Percentiles rank a stretch among this genome's conserved stretches.
These are phyloP conservation scores for Penicillium cataractarum DNA, from an alignment of 495 filamentous ascomycete genomes.

Conservation along the genomic window DNA sequence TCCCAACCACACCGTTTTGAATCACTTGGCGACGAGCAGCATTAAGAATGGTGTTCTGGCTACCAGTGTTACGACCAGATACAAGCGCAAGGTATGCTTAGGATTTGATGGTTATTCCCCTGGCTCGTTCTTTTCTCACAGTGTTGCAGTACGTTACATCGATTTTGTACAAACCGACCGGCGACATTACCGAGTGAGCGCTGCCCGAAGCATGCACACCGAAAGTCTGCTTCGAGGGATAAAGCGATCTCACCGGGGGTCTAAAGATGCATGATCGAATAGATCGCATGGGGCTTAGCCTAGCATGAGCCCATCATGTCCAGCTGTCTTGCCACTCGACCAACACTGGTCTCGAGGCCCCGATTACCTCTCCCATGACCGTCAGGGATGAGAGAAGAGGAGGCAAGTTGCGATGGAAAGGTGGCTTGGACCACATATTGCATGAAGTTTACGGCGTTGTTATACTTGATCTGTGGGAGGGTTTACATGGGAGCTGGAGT, in stretches of 20 bases:
- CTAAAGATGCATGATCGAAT: neutral
- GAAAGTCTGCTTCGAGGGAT: neutral
- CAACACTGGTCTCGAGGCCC: neutral
- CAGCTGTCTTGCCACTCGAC: neutral
- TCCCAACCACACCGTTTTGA: conserved; percentile 95
- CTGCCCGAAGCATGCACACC: neutral
- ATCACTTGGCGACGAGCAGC: conserved; percentile 97
- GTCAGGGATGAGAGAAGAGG: neutral
- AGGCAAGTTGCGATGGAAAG: conserved; percentile 1
- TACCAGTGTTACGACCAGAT: conserved; percentile 95
- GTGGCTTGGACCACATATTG: conserved; percentile 9
- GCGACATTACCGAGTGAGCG: conserved; percentile 42
- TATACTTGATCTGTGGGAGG: conserved; percentile 8
- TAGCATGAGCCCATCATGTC: too few relatives aligned
- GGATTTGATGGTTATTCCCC: neutral
- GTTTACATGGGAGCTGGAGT: conserved; percentile 11
- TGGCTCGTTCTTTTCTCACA: conserved; percentile 21
- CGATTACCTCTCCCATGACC: neutral
- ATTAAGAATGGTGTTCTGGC: conserved; percentile 95
- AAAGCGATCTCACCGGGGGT: neutral
- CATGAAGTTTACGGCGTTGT: conserved; percentile 18
- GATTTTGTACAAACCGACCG: conserved; percentile 93
- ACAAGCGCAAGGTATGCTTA: conserved; percentile 85
- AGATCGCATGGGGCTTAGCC: neutral
- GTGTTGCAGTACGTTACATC: conserved; percentile 85